Evolutionary conservation across 192 early-diverging fungal species (phyloP).

Genomic region (Pecoramyces ruminantium): DNA sequence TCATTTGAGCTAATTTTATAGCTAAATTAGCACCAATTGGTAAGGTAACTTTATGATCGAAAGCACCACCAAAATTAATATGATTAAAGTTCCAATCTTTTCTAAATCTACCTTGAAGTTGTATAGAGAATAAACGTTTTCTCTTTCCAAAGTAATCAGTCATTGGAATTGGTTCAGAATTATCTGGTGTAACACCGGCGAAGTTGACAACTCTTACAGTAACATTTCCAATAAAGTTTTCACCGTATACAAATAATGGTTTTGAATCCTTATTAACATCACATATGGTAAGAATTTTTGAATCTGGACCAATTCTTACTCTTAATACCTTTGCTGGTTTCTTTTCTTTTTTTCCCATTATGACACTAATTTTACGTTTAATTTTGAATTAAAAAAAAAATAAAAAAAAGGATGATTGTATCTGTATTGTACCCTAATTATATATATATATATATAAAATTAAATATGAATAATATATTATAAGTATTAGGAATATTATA

Average conservation of each 20-base stretch:
- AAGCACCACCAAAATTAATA: slow-evolving; percentile 56
- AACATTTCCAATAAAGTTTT: slow-evolving; percentile 41
- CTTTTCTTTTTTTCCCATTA: background rate
- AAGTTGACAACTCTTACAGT: slow-evolving; percentile 53
- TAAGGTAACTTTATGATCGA: slow-evolving; percentile 45
- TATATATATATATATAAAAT: too few relatives aligned
- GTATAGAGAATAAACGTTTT: slow-evolving; percentile 47
- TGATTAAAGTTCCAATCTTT: slow-evolving; percentile 1
- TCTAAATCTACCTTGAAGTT: slow-evolving; percentile 57
- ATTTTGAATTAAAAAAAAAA: too few relatives aligned
- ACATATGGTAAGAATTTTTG: background rate
- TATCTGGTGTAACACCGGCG: slow-evolving; percentile 27
- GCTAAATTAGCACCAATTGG: slow-evolving; percentile 54
- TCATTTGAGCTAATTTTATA: slow-evolving; percentile 51
- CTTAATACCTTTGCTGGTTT: background rate
- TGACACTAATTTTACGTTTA: too few relatives aligned
- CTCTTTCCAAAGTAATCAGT: slow-evolving; percentile 39
- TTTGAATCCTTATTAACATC: slow-evolving; percentile 44
- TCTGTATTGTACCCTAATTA: too few relatives aligned
- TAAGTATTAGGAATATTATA: too few relatives aligned
- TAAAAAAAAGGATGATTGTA: too few relatives aligned
- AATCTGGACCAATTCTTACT: background rate
- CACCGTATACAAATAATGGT: slow-evolving; percentile 42
- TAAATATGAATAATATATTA: too few relatives aligned
- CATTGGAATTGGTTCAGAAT: slow-evolving; percentile 5